phyloP scores from a whole-genome alignment of 192 early-diverging fungal genomes.

The Rhizophlyctis rosea region DNA sequence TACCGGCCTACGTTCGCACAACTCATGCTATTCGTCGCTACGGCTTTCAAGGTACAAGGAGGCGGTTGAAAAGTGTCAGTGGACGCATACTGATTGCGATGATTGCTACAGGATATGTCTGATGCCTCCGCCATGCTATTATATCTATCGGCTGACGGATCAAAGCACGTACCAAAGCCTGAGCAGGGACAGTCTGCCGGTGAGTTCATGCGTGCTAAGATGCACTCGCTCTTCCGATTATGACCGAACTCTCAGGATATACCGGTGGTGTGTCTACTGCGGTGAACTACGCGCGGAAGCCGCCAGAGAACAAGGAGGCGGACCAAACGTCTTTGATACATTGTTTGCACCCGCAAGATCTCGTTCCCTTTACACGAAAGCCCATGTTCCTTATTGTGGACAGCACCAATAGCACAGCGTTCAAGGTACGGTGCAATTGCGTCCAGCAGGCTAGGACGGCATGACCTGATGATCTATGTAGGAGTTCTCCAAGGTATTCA shows the following conservation, averaged over 20 bases:
- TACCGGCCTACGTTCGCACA: slow-evolving; percentile 90
- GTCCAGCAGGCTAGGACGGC: too few relatives aligned
- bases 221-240: too few relatives aligned
- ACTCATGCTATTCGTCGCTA: slow-evolving; percentile 85
- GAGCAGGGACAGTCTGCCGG: slow-evolving; percentile 35
- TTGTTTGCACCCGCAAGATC: slow-evolving; percentile 83
- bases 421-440: slow-evolving; percentile 65
- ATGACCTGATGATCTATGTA: too few relatives aligned
- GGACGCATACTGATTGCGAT: too few relatives aligned
- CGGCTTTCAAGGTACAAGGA: slow-evolving; percentile 77
- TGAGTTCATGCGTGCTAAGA: slow-evolving; percentile 1
- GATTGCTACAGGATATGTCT: slow-evolving; percentile 70
- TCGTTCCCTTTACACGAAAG: slow-evolving; percentile 92
- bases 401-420: slow-evolving; percentile 82
- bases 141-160: slow-evolving; percentile 89
- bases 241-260: slow-evolving; percentile 55
- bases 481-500: slow-evolving; percentile 82
- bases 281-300: slow-evolving; percentile 58
- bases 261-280: slow-evolving; percentile 73
- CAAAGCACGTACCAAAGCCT: slow-evolving; percentile 38
- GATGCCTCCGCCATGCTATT: slow-evolving; percentile 84
- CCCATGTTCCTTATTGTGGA: slow-evolving; percentile 93
- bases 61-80: too few relatives aligned
- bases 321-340: slow-evolving; percentile 57
- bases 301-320: slow-evolving; percentile 52